Conservation (phyloP, 2,329 filamentous ascomycete species). For the Nemania abortiva region DNA sequence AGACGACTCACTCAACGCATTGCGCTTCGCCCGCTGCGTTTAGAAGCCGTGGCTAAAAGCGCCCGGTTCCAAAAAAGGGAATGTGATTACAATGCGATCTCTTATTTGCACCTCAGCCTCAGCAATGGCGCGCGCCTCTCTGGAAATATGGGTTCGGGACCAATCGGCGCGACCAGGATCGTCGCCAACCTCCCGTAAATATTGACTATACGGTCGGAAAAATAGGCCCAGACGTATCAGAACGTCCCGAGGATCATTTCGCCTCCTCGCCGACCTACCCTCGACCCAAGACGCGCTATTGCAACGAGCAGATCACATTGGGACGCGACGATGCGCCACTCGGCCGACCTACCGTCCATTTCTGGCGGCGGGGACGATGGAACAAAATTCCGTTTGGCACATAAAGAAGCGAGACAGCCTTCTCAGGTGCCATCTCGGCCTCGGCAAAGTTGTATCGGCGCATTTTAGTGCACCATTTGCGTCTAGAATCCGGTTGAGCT, state of each 20-base stretch:
- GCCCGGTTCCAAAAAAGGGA: neutral
- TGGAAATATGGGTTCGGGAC: constrained; percentile 17
- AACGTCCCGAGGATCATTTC: constrained; percentile 33
- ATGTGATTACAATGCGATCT: constrained; percentile 22
- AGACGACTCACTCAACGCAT: constrained; percentile 26
- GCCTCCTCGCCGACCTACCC: constrained; percentile 20
- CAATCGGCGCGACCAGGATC: constrained; percentile 34
- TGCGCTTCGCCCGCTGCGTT: constrained; percentile 31
- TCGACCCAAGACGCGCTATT: constrained; percentile 29
- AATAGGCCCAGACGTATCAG: constrained; percentile 39
- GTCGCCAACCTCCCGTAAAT: constrained; percentile 40
- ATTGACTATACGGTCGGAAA: constrained; percentile 41
- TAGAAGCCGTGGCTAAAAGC: neutral
- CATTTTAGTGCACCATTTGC: constrained; percentile 14
- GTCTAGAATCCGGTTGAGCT: constrained; percentile 20
- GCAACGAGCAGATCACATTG: constrained; percentile 19
- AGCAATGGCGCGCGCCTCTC: constrained; percentile 34
- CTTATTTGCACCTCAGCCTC: constrained; percentile 18
- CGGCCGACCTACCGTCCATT: constrained; percentile 14
- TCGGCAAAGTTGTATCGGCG: constrained; percentile 20
- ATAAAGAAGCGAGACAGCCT: constrained; percentile 25
- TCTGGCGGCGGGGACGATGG: constrained; percentile 3
- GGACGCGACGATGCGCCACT: constrained; percentile 32
- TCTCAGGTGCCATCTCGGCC: constrained; percentile 15
- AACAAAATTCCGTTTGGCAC: neutral